Evolutionary conservation across 1,284 basidiomycete species (phyloP).

Genomic region (Hymenochaete sp.): DNA sequence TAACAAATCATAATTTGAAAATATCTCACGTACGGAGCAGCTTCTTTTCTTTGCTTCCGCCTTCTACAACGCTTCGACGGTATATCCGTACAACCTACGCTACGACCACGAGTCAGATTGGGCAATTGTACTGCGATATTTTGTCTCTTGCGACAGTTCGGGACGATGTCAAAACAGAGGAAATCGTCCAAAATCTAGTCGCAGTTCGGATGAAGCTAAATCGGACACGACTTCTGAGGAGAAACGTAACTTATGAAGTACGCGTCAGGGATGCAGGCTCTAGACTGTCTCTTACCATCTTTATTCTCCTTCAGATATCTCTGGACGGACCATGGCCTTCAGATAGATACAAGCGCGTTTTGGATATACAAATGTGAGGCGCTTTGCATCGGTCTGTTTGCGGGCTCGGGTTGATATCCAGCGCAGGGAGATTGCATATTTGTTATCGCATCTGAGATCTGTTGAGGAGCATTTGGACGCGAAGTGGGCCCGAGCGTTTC

Average conservation of each 20-base stretch:
- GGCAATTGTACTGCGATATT: constrained; percentile 57
- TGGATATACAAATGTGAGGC: constrained; percentile 57
- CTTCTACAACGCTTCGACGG: constrained; percentile 56
- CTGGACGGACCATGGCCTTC: constrained; percentile 62
- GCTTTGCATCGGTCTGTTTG: too few species aligned
- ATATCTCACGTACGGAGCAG: constrained; percentile 32
- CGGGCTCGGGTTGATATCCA: too few species aligned
- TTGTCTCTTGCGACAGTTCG: constrained; percentile 53
- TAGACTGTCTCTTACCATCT: not conserved
- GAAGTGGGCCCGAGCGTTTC: constrained; percentile 69
- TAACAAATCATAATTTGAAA: not conserved
- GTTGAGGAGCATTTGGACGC: constrained; percentile 58
- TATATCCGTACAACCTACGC: constrained; percentile 58
- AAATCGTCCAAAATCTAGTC: constrained; percentile 49
- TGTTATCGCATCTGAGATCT: constrained; percentile 56
- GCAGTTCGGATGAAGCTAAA: constrained; percentile 60
- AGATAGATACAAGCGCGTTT: constrained; percentile 53
- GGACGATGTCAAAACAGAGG: constrained; percentile 37
- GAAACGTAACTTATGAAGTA: constrained; percentile 56
- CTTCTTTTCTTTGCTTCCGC: constrained; percentile 60
- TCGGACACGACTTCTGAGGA: constrained; percentile 43
- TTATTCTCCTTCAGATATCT: constrained; percentile 37
- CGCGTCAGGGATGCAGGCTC: not conserved
- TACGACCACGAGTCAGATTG: constrained; percentile 53
- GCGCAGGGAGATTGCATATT: constrained; percentile 48